Percentiles rank a stretch among this genome's conserved stretches.
Conservation (phyloP, 2,329 filamentous ascomycete genomes). For the Pseudopithomyces maydicus region DNA sequence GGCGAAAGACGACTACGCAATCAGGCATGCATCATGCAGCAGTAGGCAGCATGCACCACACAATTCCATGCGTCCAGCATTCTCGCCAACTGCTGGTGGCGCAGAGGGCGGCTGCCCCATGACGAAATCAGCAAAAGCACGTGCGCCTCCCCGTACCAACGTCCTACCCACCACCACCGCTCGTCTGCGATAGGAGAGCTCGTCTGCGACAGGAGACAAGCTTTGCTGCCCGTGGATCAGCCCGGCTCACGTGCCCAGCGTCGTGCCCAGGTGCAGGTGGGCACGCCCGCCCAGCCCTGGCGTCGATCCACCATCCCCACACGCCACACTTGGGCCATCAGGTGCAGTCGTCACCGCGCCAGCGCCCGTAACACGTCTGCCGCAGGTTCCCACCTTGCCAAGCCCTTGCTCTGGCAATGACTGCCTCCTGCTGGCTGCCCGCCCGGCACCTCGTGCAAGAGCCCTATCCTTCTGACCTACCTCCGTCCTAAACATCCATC, state of each 20-base stretch:
- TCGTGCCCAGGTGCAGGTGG: not conserved
- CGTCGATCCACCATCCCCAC: conserved; percentile 2
- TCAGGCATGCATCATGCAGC: too few species aligned
- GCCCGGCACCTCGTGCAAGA: conserved; percentile 39
- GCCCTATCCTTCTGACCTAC: conserved; percentile 40
- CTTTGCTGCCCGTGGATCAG: not conserved
- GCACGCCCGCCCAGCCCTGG: not conserved
- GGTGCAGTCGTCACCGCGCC: conserved; percentile 3
- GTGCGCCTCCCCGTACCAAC: not conserved
- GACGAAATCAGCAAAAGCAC: not conserved
- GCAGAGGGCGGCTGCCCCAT: not conserved
- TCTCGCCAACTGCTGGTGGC: not conserved
- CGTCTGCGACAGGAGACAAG: not conserved
- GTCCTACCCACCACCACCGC: not conserved
- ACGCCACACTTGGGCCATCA: conserved; percentile 6
- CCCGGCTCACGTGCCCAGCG: not conserved
- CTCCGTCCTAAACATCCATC: conserved; percentile 26
- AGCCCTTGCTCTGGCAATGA: conserved; percentile 20
- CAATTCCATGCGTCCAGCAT: too few species aligned
- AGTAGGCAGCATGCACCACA: too few species aligned
- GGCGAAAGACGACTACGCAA: too few species aligned
- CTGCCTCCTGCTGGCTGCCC: conserved; percentile 24
- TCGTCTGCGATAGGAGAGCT: not conserved
- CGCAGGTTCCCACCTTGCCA: conserved; percentile 12
- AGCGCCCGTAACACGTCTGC: conserved; percentile 14